Evolutionary conservation across 2,329 filamentous ascomycete genomes (phyloP), one percentile per base, ranked within the genome.

Genomic region (Tothia fuscella): DNA sequence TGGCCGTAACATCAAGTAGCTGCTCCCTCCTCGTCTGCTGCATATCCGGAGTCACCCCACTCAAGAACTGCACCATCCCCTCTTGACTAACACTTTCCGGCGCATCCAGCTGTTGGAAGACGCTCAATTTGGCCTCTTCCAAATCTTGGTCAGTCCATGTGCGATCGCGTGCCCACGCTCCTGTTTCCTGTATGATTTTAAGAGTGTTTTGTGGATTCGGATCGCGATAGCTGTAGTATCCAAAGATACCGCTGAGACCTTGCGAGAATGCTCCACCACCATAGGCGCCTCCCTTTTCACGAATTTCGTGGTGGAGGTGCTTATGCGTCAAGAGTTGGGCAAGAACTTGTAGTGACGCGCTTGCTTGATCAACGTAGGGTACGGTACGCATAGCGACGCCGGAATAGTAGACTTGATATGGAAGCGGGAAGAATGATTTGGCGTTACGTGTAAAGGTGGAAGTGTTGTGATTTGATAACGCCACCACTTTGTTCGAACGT

Each of bases 371-470:
- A 3, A 77, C 80, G 61, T 95, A 98, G 0, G 88, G 83, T 0
- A 82, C 81, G 1, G 89, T 93, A 5, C 83, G 79, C 12, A 94
- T 64, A 14, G 86, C 81, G 33, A 91, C 71, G 13, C 80, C 82
- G 6, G 89, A 86, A 57, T 96, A 96, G 58, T 93, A 95, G 25
- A 98, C 91, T 62, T 98, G 91, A 62, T 94, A 98, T 1, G 91
- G 91, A 14, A 98, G 71, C 19, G 89, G 82, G 63, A 93, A 96
- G 63, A 96, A 93, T 0, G 86, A 80, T 58, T 87, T 91, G 49
- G 59, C 55, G 41, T 66, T 63, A 7, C 56, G 59, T 41, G 39
- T 13, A 13, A 41, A 31, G 16, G 25, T 16, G 6, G 38, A 31
- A 7, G 13, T 14, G 19, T 41, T 16, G 3, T n/a, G 14, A 16